Evolutionary conservation across 352 stramenopile species (phyloP), one percentile per base, ranked within the genome.

Genomic region (Pythium grandisporangium): DNA sequence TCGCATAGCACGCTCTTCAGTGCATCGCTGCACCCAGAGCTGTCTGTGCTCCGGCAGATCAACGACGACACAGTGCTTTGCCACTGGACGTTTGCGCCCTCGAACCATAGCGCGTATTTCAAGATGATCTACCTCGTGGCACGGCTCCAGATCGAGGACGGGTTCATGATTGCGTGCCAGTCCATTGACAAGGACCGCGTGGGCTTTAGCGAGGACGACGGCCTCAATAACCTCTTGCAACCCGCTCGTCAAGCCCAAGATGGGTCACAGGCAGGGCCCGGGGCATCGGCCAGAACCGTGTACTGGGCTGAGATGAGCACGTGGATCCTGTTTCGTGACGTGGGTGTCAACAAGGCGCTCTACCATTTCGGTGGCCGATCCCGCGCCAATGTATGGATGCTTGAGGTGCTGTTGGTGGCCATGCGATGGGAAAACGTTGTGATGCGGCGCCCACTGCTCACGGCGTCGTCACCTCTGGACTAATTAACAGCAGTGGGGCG

Each of bases 341-440:
- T 26, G 12, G 5, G n/a, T 2, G 14, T 11, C 6, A 14, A 49
- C 21, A 8, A 6, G 12, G 33, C n/a, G 4, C 2, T 33, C 7
- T 36, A 36, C 33, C 37, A 35, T 13, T 53, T 45, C 36, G 37
- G 37, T 6, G 45, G 45, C 21, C 17, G 27, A 13, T 33, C 45
- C 12, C 34, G 22, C 20, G 29, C 22, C 12, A 34, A 17, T 13
- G 8, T 62, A 37, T 73, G 62, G 62, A 48, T 53, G 33, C 34
- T 64, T 6, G 62, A 66, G 30, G 55, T 64, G 30, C 40, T 69
- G 34, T 43, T 64, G 26, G 33, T 68, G 27, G 51, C 51, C 27
- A 49, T 72, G 30, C 55, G 62, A 6, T 72, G 58, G 57, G 62
- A 72, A 19, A 19, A 14, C 22, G 16, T 41, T 3, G 45, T 30